A percentile compares a stretch with the other conserved stretches of the same genome.
Evolutionary conservation across 2,329 filamentous ascomycete genomes (phyloP).

Genomic region (Geosmithia flava): DNA sequence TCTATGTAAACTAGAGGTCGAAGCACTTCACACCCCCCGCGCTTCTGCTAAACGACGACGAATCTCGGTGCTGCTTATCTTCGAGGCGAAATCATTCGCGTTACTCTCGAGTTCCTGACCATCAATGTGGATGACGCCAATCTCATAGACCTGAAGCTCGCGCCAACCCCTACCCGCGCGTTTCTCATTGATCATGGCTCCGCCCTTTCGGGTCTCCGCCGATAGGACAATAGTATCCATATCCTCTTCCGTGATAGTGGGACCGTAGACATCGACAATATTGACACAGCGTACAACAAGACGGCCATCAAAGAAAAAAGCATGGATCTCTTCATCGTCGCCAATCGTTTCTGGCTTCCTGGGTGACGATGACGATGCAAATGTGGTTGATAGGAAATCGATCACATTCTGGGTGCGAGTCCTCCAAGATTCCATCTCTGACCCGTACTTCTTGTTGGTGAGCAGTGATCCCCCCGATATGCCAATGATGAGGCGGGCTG

Average conservation of each 20-base stretch:
- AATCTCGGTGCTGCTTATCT: conserved; percentile 89
- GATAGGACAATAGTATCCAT: conserved; percentile 79
- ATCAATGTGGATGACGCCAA: conserved; percentile 67
- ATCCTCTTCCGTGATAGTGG: conserved; percentile 70
- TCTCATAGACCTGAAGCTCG: conserved; percentile 68
- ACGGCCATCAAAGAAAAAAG: conserved; percentile 42
- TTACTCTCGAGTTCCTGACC: conserved; percentile 29
- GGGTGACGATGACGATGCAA: conserved; percentile 1
- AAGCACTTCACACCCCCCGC: conserved; percentile 2
- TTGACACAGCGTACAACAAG: conserved; percentile 68
- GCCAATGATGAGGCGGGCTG: conserved; percentile 56
- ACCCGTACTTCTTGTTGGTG: conserved; percentile 77
- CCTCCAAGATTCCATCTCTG: conserved; percentile 71
- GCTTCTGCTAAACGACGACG: conserved; percentile 33
- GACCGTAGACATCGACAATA: conserved; percentile 81
- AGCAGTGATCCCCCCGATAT: conserved; percentile 82
- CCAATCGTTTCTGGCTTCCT: background rate
- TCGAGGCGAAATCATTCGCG: conserved; percentile 53
- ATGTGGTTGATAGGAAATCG: conserved; percentile 55
- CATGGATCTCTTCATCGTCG: conserved; percentile 18
- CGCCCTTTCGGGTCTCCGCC: conserved; percentile 74
- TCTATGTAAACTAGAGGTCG: too few relatives aligned
- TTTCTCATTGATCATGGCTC: conserved; percentile 75
- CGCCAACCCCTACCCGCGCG: conserved; percentile 66
- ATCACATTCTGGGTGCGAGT: conserved; percentile 57